Evolutionary conservation across 2,329 filamentous ascomycete genomes (phyloP).

Genomic region (Endoconidiophora polonica): DNA sequence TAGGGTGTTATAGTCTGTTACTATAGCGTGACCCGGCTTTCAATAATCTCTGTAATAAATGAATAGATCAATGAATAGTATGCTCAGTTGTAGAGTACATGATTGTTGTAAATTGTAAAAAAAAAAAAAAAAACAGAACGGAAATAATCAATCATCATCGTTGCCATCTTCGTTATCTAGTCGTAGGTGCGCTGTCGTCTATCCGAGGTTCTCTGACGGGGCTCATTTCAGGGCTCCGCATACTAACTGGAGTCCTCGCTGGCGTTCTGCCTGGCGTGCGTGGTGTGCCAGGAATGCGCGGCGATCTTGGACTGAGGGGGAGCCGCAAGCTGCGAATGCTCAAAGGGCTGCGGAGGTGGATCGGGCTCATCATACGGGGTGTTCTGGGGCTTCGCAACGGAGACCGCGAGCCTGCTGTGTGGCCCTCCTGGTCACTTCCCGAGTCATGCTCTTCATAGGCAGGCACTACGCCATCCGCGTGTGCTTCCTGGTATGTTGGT

Average conservation of each 20-base stretch:
- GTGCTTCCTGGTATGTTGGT: slow-evolving; percentile 11
- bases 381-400: slow-evolving; percentile 3
- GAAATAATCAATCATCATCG: not conserved
- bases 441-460: slow-evolving; percentile 10
- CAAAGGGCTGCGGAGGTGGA: slow-evolving; percentile 7
- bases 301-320: not conserved
- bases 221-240: slow-evolving; percentile 1
- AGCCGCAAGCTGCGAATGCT: slow-evolving; percentile 10
- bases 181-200: not conserved
- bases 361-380: slow-evolving; percentile 1
- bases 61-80: too few species aligned
- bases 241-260: slow-evolving; percentile 3
- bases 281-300: slow-evolving; percentile 1
- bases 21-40: too few species aligned
- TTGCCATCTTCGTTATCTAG: not conserved
- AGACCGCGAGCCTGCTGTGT: not conserved
- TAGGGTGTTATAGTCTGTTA: too few species aligned
- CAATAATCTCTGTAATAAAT: too few species aligned
- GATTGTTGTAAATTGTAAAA: too few species aligned
- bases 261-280: slow-evolving; percentile 5
- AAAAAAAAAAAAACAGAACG: too few species aligned
- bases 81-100: too few species aligned
- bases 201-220: not conserved
- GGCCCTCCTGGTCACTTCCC: slow-evolving; percentile 3
- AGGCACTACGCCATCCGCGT: slow-evolving; percentile 11